phyloP scores from a whole-genome alignment of 257 asterid species.

The Primulina tabacum region DNA sequence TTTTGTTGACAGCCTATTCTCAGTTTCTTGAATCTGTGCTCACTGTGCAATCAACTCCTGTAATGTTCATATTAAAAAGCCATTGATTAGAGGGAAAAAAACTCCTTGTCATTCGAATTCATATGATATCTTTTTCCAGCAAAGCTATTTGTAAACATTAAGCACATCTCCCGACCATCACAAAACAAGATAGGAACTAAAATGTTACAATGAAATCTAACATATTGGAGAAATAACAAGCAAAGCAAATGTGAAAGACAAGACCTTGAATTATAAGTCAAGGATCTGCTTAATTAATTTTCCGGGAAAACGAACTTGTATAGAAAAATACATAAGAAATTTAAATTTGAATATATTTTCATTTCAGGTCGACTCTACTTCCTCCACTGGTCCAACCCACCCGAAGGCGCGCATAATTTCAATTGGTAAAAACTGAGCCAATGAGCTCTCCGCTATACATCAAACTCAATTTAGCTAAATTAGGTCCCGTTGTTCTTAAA shows the following conservation, averaged over 20 bases:
- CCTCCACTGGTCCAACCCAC: background rate
- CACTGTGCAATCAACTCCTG: conserved; percentile 11
- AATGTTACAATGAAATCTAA: background rate
- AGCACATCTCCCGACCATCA: background rate
- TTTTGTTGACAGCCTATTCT: conserved; percentile 15
- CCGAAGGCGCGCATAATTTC: background rate
- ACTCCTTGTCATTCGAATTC: background rate
- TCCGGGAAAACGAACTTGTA: background rate
- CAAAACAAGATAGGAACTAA: background rate
- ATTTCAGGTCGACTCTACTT: background rate
- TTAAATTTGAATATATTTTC: too few species aligned
- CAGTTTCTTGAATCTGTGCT: background rate
- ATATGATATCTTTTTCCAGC: background rate
- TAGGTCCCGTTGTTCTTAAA: background rate
- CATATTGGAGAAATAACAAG: background rate
- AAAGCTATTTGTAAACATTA: background rate
- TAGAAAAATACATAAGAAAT: background rate
- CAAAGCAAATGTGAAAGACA: background rate
- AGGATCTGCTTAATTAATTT: background rate
- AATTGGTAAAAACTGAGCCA: background rate
- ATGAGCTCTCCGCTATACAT: background rate
- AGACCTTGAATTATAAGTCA: background rate
- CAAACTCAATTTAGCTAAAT: background rate
- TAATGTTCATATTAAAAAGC: background rate
- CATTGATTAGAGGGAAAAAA: background rate